Conservation (phyloP, 116 monocot genomes). For the Iris pallida region DNA sequence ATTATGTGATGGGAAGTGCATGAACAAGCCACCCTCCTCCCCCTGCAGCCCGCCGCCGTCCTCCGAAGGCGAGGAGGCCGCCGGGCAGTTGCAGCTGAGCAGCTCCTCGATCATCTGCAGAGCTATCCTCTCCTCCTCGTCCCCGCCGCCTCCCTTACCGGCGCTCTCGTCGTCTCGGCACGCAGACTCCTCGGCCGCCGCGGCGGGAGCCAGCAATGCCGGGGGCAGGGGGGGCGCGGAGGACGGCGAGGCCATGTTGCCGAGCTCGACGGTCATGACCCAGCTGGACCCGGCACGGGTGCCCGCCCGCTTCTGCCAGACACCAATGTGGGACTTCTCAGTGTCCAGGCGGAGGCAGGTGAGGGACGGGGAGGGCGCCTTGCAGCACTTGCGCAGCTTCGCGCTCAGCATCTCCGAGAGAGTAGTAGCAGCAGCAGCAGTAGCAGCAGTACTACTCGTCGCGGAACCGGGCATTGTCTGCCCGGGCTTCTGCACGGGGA, state of each 20-base stretch:
- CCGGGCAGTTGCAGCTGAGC: conserved; percentile 47
- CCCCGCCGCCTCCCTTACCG: conserved; percentile 20
- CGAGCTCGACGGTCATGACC: conserved; percentile 91
- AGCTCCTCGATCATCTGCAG: conserved; percentile 99
- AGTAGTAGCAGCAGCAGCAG: conserved; percentile 6
- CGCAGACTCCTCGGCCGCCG: background rate
- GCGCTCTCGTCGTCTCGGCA: background rate
- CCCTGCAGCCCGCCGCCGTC: background rate
- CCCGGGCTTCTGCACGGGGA: conserved; percentile 42
- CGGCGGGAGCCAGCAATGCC: background rate
- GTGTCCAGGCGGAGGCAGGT: conserved; percentile 95
- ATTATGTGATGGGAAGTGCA: background rate
- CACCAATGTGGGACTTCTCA: conserved; percentile 89
- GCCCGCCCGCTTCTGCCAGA: conserved; percentile 97
- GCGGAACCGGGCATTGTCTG: background rate
- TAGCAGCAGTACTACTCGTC: background rate
- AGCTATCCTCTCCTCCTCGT: conserved; percentile 81
- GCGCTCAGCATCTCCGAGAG: conserved; percentile 79
- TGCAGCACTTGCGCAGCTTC: conserved; percentile 82
- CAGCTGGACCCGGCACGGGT: conserved; percentile 72
- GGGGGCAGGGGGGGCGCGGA: background rate
- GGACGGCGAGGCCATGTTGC: conserved; percentile 21
- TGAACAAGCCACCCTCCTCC: background rate
- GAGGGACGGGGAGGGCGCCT: conserved; percentile 79
- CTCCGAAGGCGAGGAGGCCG: background rate